Percentiles rank a stretch among this genome's conserved stretches.
These are phyloP conservation scores for Leersia perrieri DNA, from an alignment of 176 grass and related monocot genomes.

Conservation along the genomic window DNA sequence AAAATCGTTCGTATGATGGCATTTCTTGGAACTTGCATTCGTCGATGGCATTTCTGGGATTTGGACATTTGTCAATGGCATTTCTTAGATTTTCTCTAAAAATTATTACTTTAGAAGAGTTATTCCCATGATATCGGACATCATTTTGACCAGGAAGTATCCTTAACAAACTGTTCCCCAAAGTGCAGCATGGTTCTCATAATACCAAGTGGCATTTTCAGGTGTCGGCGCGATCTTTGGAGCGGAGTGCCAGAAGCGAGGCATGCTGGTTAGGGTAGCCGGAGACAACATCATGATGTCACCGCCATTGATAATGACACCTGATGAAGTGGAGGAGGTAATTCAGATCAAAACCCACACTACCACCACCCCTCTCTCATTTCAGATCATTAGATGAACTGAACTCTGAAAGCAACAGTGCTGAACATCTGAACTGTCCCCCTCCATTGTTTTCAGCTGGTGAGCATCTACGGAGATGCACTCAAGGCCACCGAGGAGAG, in stretches of 20 bases:
- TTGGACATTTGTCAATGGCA: too few species aligned
- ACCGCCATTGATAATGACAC: slow-evolving; percentile 63
- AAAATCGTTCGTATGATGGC: too few species aligned
- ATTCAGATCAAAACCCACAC: slow-evolving; percentile 2
- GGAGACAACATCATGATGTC: slow-evolving; percentile 97
- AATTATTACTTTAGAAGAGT: not conserved
- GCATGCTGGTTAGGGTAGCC: slow-evolving; percentile 82
- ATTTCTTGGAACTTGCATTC: too few species aligned
- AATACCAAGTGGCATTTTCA: slow-evolving; percentile 32
- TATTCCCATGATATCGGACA: not conserved
- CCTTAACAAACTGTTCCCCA: not conserved
- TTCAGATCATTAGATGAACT: not conserved
- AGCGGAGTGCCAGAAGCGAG: slow-evolving; percentile 77
- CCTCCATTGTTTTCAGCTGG: slow-evolving; percentile 47
- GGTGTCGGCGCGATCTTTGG: slow-evolving; percentile 90
- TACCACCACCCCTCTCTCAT: not conserved
- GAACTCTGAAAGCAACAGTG: not conserved
- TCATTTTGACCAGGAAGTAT: not conserved
- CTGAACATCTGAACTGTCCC: not conserved
- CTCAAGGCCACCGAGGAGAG: slow-evolving; percentile 66
- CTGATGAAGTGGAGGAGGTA: slow-evolving; percentile 76
- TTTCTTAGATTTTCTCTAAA: not conserved
- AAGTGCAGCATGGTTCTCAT: not conserved
- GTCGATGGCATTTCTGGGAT: too few species aligned
- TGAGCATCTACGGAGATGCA: slow-evolving; percentile 79